Evolutionary conservation across 2,329 filamentous ascomycete species (phyloP), one percentile per base, ranked within the genome.

Genomic region (Penicillium freii): DNA sequence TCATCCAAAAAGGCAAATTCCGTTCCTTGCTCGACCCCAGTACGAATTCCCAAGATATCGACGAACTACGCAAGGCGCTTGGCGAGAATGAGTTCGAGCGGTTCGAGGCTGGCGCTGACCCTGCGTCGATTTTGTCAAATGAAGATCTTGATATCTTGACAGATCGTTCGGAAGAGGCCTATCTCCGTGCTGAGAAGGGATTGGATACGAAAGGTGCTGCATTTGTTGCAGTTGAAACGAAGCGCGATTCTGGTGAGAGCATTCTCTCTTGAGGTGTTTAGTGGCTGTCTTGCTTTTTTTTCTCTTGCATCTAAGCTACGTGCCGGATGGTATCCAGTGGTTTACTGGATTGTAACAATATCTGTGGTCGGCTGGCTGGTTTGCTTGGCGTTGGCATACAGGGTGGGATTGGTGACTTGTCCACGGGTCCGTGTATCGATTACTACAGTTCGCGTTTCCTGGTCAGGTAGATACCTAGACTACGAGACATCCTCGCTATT

Each of bases 1-100:
- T 99, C 7, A 99, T 99, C 68, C 90, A 93, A 60, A 97, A 97
- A 72, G 93, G 93, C 2, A 87, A 89, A 5, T 93, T 95, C 74
- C 85, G 82, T 62, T 87, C 83, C 11, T 85, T 92, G 76, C 68
- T 80, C 1, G 74, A 89, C 66, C 86, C 86, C 65, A 64, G 78
- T 52, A 54, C 79, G 42, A 78, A 69, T 51, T 84, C 60, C 6
- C 71, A 74, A 19, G 74, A 90, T 1, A 82, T 87, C 51, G 81
- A 83, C 23, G 83, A 92, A 10, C 78, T 90, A 25, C 82, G 80
- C 60, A 82, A 82, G 6, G 76, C 90, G 11, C 75, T 92, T 4
- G 77, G 89, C 38, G 86, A 87, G 66, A 90, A 94, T 60, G 94
- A 95, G 2, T 87, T 87, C 34, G 82, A 88, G 72, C 80, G 78